Evolutionary conservation across 2,329 filamentous ascomycete species (phyloP).

Genomic region (Ceratocystis cubensis): DNA sequence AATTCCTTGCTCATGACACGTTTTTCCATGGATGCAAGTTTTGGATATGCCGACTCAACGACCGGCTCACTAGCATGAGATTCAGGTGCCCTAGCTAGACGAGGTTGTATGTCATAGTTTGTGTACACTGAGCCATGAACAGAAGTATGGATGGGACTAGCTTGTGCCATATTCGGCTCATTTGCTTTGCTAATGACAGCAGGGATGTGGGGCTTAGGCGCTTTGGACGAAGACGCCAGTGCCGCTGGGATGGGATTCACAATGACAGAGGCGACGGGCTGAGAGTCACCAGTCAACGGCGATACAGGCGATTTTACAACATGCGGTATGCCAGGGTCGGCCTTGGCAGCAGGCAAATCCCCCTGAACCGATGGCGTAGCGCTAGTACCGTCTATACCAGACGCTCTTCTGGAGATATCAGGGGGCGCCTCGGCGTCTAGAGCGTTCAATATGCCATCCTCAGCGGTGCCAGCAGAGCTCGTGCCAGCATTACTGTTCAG

Average conservation of each 20-base stretch:
- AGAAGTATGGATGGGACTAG: constrained; percentile 43
- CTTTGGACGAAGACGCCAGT: constrained; percentile 29
- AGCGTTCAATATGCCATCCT: not conserved
- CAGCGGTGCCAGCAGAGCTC: not conserved
- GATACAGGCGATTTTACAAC: constrained; percentile 31
- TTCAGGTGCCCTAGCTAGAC: constrained; percentile 40
- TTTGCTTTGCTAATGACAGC: constrained; percentile 41
- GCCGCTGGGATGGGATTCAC: constrained; percentile 19
- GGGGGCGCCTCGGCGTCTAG: not conserved
- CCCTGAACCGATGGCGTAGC: not conserved
- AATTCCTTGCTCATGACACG: constrained; percentile 90
- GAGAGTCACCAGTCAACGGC: constrained; percentile 23
- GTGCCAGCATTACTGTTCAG: not conserved
- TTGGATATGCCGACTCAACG: constrained; percentile 46
- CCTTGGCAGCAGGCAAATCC: not conserved
- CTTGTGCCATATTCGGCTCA: constrained; percentile 44
- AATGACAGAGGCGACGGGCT: not conserved
- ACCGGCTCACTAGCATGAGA: constrained; percentile 42
- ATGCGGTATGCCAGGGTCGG: constrained; percentile 1
- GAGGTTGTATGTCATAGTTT: constrained; percentile 36
- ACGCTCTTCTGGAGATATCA: constrained; percentile 3
- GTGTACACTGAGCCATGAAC: constrained; percentile 47
- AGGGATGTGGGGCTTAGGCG: constrained; percentile 34
- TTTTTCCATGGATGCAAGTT: constrained; percentile 61
- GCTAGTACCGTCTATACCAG: constrained; percentile 1